These are phyloP conservation scores for Cladochytrium replicatum DNA, from an alignment of 192 early-diverging fungal genomes.

Conservation along the genomic window DNA sequence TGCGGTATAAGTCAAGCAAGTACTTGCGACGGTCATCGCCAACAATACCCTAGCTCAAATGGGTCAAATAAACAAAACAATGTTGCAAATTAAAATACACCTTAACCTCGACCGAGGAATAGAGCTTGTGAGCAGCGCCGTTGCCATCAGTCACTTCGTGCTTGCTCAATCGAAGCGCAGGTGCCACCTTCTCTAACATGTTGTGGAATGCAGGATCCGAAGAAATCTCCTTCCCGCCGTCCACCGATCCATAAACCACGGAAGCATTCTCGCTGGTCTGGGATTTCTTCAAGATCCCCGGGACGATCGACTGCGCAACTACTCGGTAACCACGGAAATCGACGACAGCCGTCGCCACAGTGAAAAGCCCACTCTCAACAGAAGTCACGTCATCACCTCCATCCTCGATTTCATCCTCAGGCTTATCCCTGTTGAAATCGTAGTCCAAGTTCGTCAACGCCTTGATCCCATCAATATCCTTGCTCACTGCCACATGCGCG, in stretches of 20 bases:
- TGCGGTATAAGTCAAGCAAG: conserved; percentile 83
- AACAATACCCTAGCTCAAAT: conserved; percentile 54
- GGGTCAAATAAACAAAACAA: not conserved
- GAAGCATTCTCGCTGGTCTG: conserved; percentile 59
- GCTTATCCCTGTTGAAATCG: conserved; percentile 20
- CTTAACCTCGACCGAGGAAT: conserved; percentile 83
- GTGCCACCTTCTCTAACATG: conserved; percentile 58
- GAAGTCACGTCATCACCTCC: not conserved
- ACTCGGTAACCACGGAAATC: conserved; percentile 88
- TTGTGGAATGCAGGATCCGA: conserved; percentile 68
- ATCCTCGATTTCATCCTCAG: not conserved
- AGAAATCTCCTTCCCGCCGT: conserved; percentile 63
- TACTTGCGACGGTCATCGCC: conserved; percentile 90
- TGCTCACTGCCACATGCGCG: conserved; percentile 84
- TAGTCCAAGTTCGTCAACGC: conserved; percentile 61
- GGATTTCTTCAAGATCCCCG: conserved; percentile 51
- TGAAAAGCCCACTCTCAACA: too few relatives aligned
- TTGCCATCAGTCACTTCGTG: conserved; percentile 66
- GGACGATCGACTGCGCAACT: conserved; percentile 89
- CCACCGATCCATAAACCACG: conserved; percentile 85
- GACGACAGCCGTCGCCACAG: conserved; percentile 80
- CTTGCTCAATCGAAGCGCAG: conserved; percentile 66
- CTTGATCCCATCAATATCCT: conserved; percentile 87
- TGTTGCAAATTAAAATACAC: conserved; percentile 8
- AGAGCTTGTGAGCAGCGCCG: conserved; percentile 52